A percentile compares a stretch with the other conserved stretches of the same genome.
phyloP scores from a whole-genome alignment of 1,284 basidiomycete genomes.

The Malassezia sympodialis region DNA sequence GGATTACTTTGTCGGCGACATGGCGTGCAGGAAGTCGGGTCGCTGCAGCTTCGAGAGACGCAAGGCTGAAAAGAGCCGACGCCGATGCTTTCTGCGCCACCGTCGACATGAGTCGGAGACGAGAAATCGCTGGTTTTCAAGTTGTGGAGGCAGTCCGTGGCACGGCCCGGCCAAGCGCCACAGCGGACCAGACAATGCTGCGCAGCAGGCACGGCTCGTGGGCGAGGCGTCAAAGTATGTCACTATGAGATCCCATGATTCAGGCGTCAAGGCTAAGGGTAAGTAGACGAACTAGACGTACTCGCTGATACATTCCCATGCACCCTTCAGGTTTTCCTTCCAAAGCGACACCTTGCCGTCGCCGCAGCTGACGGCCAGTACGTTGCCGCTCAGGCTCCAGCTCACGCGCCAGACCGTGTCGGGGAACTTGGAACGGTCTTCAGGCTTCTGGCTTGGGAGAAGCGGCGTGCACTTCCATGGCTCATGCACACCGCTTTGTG shows the following conservation, averaged over 20 bases:
- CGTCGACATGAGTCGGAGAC: background rate
- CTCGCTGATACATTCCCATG: constrained; percentile 76
- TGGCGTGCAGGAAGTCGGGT: constrained; percentile 8
- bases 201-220: background rate
- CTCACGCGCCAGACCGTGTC: constrained; percentile 79
- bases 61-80: constrained; percentile 8
- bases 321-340: constrained; percentile 91
- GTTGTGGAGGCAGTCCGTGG: background rate
- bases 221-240: background rate
- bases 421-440: constrained; percentile 29
- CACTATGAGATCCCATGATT: background rate
- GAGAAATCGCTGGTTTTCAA: background rate
- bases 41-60: constrained; percentile 8
- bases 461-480: constrained; percentile 78
- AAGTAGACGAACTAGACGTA: constrained; percentile 1
- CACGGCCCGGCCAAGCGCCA: background rate
- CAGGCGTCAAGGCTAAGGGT: constrained; percentile 15
- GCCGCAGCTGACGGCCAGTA: constrained; percentile 90
- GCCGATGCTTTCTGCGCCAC: constrained; percentile 8
- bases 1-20: background rate
- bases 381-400: constrained; percentile 92
- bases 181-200: background rate
- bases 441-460: constrained; percentile 55
- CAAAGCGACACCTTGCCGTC: constrained; percentile 95
- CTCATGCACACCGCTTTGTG: constrained; percentile 65